Base-by-base conservation (phyloP, 2,329 filamentous ascomycete species). In the Curvularia eragrostidis region DNA sequence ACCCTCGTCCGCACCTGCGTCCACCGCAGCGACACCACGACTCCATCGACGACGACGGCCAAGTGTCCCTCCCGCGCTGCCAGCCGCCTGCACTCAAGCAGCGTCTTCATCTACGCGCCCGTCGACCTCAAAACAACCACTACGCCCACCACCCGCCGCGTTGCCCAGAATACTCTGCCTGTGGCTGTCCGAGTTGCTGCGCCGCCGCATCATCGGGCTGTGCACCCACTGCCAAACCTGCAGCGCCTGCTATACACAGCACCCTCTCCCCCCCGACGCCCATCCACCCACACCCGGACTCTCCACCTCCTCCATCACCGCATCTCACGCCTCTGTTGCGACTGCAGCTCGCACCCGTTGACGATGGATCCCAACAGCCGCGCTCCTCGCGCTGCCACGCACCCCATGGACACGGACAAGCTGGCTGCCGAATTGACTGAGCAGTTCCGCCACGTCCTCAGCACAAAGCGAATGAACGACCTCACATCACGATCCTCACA, bases 361-460 rank as follows among this genome's bases (percentile, higher is more conserved):
- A 62, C 66, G 59, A 77, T 77, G 75, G 74, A 76, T 39, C 65
- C 71, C 62, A 67, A 66, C 56, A 69, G 68, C 62, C 66, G 68
- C 60, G 70, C 71, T 53, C 61, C 63, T 59, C 70, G 71, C 61
- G 68, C 68, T 48, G 64, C 63, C 54, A 63, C 52, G 50, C 60
- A 48, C 19, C 23, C 36, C 56, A 62, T 66, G 61, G 72, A 75
- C 65, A 58, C 66, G 49, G 73, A 74, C 66, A 56, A 63, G 56
- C 66, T 76, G 87, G 91, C 93, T 24, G 84, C 87, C 69, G 91
- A 93, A 58, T 81, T 98, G 69, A 89, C 91, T 50, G 81, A 89
- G 69, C 90, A 92, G 72, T 97, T 97, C 77, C 91, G 96, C 75
- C 89, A 93, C 64, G 82, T 96, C 59, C 84, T 98, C 72, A 89